Conservation (phyloP, 108 stramenopile genomes). For the Discostella stelligeroides region DNA sequence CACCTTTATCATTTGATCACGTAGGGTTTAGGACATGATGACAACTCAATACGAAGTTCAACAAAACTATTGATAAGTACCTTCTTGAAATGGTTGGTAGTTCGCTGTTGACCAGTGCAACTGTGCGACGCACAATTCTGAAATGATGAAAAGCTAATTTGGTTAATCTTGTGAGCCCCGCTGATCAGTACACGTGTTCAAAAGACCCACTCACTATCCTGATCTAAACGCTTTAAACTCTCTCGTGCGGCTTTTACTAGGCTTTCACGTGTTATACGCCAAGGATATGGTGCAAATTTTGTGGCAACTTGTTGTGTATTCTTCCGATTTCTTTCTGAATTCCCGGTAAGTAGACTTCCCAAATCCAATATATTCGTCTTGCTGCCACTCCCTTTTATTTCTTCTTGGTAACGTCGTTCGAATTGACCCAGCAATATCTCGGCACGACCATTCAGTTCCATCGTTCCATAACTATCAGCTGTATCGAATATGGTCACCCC, state of each 20-base stretch:
- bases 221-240: constrained; percentile 68
- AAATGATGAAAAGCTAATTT: background rate
- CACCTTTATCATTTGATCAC: constrained; percentile 22
- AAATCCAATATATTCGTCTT: constrained; percentile 27
- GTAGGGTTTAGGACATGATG: background rate
- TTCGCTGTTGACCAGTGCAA: constrained; percentile 87
- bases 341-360: constrained; percentile 27
- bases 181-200: background rate
- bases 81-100: constrained; percentile 82
- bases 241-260: constrained; percentile 70
- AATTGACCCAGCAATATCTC: constrained; percentile 80
- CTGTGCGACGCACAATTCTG: constrained; percentile 74
- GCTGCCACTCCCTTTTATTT: constrained; percentile 24
- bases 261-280: constrained; percentile 70
- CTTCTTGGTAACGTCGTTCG: constrained; percentile 70
- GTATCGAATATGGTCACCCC: constrained; percentile 90
- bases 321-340: constrained; percentile 15
- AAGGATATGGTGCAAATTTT: constrained; percentile 88
- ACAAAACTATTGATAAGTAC: background rate
- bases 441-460: constrained; percentile 83
- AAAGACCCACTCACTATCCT: constrained; percentile 39
- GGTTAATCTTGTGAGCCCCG: background rate
- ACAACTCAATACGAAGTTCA: background rate
- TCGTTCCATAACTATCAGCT: constrained; percentile 83
- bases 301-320: constrained; percentile 81